phyloP scores from a whole-genome alignment of 2,329 filamentous ascomycete genomes.

The Cordyceps cicadae region DNA sequence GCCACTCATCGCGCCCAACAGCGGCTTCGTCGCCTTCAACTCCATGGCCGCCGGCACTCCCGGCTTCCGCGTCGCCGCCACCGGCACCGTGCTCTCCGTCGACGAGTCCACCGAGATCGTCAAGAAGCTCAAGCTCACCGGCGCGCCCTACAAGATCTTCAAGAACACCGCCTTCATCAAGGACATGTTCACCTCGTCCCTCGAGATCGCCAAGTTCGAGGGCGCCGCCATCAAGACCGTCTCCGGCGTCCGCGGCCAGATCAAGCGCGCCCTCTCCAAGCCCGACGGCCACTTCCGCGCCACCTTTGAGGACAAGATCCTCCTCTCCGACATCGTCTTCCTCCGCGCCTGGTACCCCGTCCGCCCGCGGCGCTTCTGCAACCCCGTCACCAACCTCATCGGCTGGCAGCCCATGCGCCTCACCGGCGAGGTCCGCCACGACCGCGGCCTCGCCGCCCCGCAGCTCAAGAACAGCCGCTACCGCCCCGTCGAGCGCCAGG shows the following conservation, averaged over 20 bases:
- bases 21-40: slow-evolving; percentile 90
- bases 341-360: slow-evolving; percentile 94
- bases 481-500: slow-evolving; percentile 55
- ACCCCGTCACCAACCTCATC: slow-evolving; percentile 86
- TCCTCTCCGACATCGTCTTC: slow-evolving; percentile 95
- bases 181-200: slow-evolving; percentile 89
- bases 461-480: slow-evolving; percentile 79
- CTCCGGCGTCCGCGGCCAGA: slow-evolving; percentile 89
- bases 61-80: slow-evolving; percentile 90
- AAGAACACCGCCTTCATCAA: slow-evolving; percentile 99
- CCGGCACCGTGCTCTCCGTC: slow-evolving; percentile 85
- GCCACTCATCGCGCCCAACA: slow-evolving; percentile 89
- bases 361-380: slow-evolving; percentile 93
- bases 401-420: slow-evolving; percentile 92
- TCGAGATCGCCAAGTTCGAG: slow-evolving; percentile 98
- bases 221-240: slow-evolving; percentile 93
- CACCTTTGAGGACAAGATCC: slow-evolving; percentile 96
- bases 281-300: slow-evolving; percentile 94
- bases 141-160: slow-evolving; percentile 93
- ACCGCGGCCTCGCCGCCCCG: slow-evolving; percentile 66
- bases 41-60: slow-evolving; percentile 76
- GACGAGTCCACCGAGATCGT: slow-evolving; percentile 96
- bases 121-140: slow-evolving; percentile 97
- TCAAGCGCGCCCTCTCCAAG: slow-evolving; percentile 89
- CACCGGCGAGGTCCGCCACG: slow-evolving; percentile 81